Conservation (phyloP, 129 eudicot species). For the Flaveria sonorensis region DNA sequence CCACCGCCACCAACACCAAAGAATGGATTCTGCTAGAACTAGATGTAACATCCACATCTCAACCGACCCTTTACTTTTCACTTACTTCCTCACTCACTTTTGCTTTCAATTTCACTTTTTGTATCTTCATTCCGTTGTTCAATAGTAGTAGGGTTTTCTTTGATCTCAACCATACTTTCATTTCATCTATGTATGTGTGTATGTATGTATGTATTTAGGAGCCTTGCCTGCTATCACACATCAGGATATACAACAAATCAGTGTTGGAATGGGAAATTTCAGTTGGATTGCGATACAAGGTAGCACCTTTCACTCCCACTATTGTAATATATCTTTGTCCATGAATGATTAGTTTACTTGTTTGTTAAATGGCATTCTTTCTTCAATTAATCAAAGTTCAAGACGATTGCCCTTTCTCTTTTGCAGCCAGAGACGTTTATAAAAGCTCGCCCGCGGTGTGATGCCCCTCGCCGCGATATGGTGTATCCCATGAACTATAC, state of each 20-base stretch:
- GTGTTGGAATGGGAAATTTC: slow-evolving; percentile 98
- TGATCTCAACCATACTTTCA: neutral
- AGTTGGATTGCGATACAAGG: slow-evolving; percentile 94
- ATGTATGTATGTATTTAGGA: slow-evolving; percentile 48
- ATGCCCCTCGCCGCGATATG: slow-evolving; percentile 98
- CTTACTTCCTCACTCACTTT: neutral
- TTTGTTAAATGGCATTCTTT: too few species aligned
- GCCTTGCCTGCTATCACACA: slow-evolving; percentile 88
- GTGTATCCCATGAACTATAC: slow-evolving; percentile 83
- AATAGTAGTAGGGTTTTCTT: too few species aligned
- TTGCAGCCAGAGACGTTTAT: slow-evolving; percentile 88
- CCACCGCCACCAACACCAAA: slow-evolving; percentile 92
- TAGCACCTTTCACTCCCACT: slow-evolving; percentile 21
- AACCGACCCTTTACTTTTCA: neutral
- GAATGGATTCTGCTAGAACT: slow-evolving; percentile 95
- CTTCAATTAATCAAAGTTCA: neutral
- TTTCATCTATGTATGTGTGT: too few species aligned
- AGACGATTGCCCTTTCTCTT: neutral
- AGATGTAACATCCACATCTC: slow-evolving; percentile 45
- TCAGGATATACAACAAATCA: slow-evolving; percentile 90
- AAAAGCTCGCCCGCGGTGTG: slow-evolving; percentile 90
- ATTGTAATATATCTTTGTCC: neutral
- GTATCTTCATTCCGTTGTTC: neutral
- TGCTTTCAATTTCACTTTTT: slow-evolving; percentile 11
- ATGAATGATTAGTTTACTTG: too few species aligned